These are phyloP conservation scores for Pulchroboletus neoregius DNA, from an alignment of 1,284 basidiomycete genomes.

Conservation along the genomic window DNA sequence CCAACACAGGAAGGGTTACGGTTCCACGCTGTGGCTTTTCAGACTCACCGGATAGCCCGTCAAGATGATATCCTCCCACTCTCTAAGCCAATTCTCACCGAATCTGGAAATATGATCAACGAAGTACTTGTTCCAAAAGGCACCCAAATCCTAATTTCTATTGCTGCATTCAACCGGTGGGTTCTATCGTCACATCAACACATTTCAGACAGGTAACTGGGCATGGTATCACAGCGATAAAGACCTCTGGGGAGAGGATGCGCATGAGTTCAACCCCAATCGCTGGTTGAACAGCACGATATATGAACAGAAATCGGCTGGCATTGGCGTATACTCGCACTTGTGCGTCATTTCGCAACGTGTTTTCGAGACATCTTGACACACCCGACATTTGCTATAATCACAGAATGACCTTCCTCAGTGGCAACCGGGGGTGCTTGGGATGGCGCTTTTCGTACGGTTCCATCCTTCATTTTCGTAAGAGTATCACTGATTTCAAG, in stretches of 20 bases:
- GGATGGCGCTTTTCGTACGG: conserved; percentile 47
- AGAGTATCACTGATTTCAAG: no score
- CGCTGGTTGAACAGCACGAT: conserved; percentile 42
- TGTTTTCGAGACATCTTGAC: no score
- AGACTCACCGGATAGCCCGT: conserved; percentile 34
- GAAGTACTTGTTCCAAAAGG: conserved; percentile 38
- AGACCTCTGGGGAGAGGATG: conserved; percentile 48
- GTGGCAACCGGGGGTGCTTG: conserved; percentile 41
- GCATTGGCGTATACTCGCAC: conserved; percentile 47
- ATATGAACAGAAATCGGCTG: conserved; percentile 33
- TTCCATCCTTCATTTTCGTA: background rate
- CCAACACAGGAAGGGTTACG: conserved; percentile 38
- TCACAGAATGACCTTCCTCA: conserved; percentile 42
- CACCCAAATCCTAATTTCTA: conserved; percentile 32
- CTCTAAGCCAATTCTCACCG: conserved; percentile 38
- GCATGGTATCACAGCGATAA: conserved; percentile 31
- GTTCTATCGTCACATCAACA: background rate
- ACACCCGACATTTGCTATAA: background rate
- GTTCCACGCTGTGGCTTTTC: conserved; percentile 34
- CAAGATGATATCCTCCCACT: conserved; percentile 46
- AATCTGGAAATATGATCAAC: conserved; percentile 34
- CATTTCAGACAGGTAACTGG: background rate
- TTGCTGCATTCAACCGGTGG: conserved; percentile 38
- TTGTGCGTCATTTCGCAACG: conserved; percentile 33
- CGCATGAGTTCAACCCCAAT: conserved; percentile 46